Conservation (phyloP, 805 yeast genomes). For the Kregervanrija pseudodelftensis region DNA sequence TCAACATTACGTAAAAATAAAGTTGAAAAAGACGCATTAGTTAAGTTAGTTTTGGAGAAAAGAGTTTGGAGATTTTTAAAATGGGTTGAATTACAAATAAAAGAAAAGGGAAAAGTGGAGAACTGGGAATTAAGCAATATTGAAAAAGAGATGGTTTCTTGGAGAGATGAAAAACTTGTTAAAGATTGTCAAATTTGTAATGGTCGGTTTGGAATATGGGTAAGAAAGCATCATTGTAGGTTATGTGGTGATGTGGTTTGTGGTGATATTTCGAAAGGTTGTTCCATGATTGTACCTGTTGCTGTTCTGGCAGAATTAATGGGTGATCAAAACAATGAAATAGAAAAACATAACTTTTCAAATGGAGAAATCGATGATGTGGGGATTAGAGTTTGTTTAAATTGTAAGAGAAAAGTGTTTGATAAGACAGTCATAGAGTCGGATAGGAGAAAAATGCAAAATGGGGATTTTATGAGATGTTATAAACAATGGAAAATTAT, state of each 20-base stretch:
- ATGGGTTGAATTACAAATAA: conserved; percentile 44
- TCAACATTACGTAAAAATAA: conserved; percentile 36
- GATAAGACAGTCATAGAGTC: conserved; percentile 41
- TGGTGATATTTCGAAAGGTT: conserved; percentile 51
- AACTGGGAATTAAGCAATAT: conserved; percentile 20
- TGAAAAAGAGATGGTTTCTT: conserved; percentile 47
- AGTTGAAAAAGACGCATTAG: conserved; percentile 27
- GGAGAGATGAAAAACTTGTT: conserved; percentile 53
- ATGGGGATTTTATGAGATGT: conserved; percentile 32
- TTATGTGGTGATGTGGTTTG: conserved; percentile 82
- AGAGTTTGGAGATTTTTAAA: conserved; percentile 40
- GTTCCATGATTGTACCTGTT: conserved; percentile 70
- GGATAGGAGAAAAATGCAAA: conserved; percentile 28
- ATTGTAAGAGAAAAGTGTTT: conserved; percentile 60
- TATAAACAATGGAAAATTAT: conserved; percentile 26
- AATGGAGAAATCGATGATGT: conserved; percentile 15
- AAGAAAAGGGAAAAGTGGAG: conserved; percentile 7
- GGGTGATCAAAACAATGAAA: conserved; percentile 6
- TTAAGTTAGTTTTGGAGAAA: conserved; percentile 37
- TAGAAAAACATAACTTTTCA: conserved; percentile 5
- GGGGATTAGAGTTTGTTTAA: conserved; percentile 54
- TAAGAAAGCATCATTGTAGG: conserved; percentile 86
- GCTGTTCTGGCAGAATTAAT: conserved; percentile 32
- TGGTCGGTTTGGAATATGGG: conserved; percentile 40
- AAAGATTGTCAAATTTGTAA: conserved; percentile 59